Base-by-base conservation (phyloP, 164 flowering plant genomes). In the Taxillus chinensis region DNA sequence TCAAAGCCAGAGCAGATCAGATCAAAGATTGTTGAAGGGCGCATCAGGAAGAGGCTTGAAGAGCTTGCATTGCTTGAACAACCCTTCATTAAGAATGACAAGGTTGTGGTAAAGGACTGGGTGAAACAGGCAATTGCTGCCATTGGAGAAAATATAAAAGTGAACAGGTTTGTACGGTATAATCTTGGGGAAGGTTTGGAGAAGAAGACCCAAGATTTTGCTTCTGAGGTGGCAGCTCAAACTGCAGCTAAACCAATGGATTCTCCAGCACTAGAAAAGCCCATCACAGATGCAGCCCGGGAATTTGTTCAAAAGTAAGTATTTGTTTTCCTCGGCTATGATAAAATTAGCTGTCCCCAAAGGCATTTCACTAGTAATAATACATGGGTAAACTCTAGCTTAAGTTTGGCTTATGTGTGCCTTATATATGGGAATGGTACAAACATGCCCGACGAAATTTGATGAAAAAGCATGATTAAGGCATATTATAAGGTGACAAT, bases 201-300 rank as follows among this genome's bases (percentile, higher is more conserved):
- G 79, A 95, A 87, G 84, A 90, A 86, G 74, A 87, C 81, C 71
- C 91, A 83, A 72, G 93, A 90, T 80, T 93, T 90, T 83, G 97
- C 97, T 73, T 95, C 97, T 5, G 99, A 93, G 74, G 99, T 93
- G 48, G 99, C 97, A 65, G 99, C 99, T 45, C 97, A 90, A 79
- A 95, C 96, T 70, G 80, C 93, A 15, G 86, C 86, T 49, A 90
- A 85, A 60, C 45, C 80, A n/a, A 65, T 51, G 2, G 43, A 88
- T 13, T 50, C 74, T 13, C 72, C 79, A 54, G 79, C 11, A 57
- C 77, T 77, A 64, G 85, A 78, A 67, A 75, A 81, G 65, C 65
- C 86, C 61, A 78, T 73, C 61, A 68, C 64, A 27, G 73, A 60
- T 60, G 90, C 84, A 70, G 70, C 78, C 39, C 72, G 74, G 72